phyloP scores from a whole-genome alignment of 2,329 filamentous ascomycete genomes.

The Albifimbria verrucaria region DNA sequence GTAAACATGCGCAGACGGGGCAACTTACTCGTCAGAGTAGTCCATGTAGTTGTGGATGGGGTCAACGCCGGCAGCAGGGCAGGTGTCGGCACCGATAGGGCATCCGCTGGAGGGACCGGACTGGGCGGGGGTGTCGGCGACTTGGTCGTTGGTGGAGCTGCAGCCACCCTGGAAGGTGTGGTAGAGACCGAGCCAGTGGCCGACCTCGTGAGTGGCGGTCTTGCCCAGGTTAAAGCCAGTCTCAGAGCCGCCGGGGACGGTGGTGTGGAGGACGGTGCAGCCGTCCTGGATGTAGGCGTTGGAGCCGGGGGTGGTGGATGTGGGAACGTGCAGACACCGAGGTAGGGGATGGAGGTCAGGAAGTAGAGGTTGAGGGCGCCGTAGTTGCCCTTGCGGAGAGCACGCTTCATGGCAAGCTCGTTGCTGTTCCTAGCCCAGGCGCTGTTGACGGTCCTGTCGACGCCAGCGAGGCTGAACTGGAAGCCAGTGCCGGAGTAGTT shows the following conservation, averaged over 20 bases:
- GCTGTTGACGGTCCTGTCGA: constrained; percentile 39
- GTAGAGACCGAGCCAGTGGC: constrained; percentile 46
- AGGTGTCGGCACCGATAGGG: constrained; percentile 32
- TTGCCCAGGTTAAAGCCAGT: constrained; percentile 31
- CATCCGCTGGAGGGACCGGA: constrained; percentile 29
- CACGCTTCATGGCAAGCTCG: constrained; percentile 40
- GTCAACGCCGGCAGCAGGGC: constrained; percentile 28
- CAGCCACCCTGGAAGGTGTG: constrained; percentile 46
- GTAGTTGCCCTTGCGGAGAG: constrained; percentile 40
- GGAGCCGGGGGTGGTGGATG: constrained; percentile 22
- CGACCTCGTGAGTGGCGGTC: constrained; percentile 38
- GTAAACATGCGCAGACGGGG: not conserved
- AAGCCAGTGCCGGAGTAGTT: constrained; percentile 38
- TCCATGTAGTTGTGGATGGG: constrained; percentile 38
- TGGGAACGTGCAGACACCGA: constrained; percentile 48
- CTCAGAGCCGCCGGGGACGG: constrained; percentile 33
- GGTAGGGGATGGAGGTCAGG: constrained; percentile 30
- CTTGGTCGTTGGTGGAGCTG: constrained; percentile 30
- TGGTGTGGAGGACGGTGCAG: constrained; percentile 34
- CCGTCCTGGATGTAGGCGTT: constrained; percentile 34
- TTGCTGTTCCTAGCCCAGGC: constrained; percentile 35
- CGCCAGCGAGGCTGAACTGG: constrained; percentile 38
- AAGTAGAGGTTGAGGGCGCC: constrained; percentile 46
- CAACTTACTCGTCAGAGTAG: constrained; percentile 39
- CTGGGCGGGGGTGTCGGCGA: constrained; percentile 39